Evolutionary conservation across 306 rosid genomes (phyloP), one percentile per base, ranked within the genome.

Genomic region (Castanea mollissima): DNA sequence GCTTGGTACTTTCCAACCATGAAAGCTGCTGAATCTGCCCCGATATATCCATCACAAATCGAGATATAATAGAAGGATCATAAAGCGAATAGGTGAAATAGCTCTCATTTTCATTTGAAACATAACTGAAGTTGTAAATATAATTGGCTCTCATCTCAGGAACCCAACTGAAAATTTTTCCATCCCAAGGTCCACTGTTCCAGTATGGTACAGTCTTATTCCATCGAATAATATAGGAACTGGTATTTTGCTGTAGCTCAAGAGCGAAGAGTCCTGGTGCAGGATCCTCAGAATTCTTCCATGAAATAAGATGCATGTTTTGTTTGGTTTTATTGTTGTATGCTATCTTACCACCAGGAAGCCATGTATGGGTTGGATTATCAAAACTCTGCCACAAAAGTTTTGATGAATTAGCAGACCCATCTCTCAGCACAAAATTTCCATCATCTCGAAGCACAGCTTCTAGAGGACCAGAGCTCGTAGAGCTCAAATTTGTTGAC

Each of bases 311-410:
- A 79, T 76, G 83, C 2, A 81, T 82, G 67, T 77, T 88, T 35
- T 80, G 25, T 25, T 89, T 89, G 32, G 88, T 89, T 74, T 32
- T 83, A 0, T 73, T 79, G 75, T 91, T 74, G 14, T 82, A 80
- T 44, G 32, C 79, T 19, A 91, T 63, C 79, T 81, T 89, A 7
- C 77, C 77, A 29, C 91, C 87, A 0, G 90, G 93, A 56, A 91
- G 90, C 84, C 82, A 91, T 51, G 93, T 86, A 79, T 91, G 19
- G 1, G 96, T 34, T 68, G 83, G 96, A 59, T 89, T 70, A 81
- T 91, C 93, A 79, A 91, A 87, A 79, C 93, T 91, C 38, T 87
- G 90, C 96, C 91, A 91, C 1, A 83, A 68, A 78, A 15, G 32
- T 2, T 69, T 44, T 18, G 80, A 23, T 46, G 87, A 77, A 49